These are phyloP conservation scores for Coemansia sp. DNA, from an alignment of 192 early-diverging fungal genomes.

Conservation along the genomic window DNA sequence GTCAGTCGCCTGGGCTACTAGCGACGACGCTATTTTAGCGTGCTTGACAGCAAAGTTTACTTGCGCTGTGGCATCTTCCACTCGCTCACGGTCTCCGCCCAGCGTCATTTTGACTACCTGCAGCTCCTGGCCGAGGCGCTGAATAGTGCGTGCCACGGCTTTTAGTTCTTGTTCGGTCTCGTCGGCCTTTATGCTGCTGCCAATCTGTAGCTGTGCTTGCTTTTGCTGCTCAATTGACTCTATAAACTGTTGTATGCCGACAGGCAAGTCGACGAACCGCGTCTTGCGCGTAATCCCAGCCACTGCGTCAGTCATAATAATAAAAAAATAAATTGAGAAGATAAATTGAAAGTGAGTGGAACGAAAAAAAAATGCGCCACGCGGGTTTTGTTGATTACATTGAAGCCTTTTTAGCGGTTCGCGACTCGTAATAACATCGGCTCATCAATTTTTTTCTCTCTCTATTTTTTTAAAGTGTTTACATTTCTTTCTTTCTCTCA, in stretches of 20 bases:
- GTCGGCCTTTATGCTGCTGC: slow-evolving; percentile 34
- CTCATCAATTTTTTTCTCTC: no score
- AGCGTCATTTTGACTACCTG: slow-evolving; percentile 43
- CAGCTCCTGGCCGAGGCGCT: slow-evolving; percentile 31
- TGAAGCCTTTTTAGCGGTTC: no score
- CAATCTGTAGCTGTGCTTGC: slow-evolving; percentile 51
- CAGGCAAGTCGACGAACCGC: slow-evolving; percentile 44
- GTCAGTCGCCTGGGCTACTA: slow-evolving; percentile 42
- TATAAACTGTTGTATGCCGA: slow-evolving; percentile 29
- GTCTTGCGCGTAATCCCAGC: slow-evolving; percentile 34
- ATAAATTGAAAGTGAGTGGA: no score
- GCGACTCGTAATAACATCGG: no score
- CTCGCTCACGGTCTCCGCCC: slow-evolving; percentile 25
- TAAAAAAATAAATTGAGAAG: background rate
- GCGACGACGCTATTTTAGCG: slow-evolving; percentile 41
- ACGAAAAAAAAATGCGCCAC: background rate
- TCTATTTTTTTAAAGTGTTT: background rate
- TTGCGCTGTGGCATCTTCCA: slow-evolving; percentile 30
- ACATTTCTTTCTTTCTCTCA: background rate
- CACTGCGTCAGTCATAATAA: background rate
- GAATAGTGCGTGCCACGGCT: slow-evolving; percentile 14
- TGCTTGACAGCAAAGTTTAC: slow-evolving; percentile 46
- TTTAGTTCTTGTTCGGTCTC: slow-evolving; percentile 33
- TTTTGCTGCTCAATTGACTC: slow-evolving; percentile 39
- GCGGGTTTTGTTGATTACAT: background rate